Percentiles rank a stretch among this genome's conserved stretches.
Conservation (phyloP, 257 asterid species). For the Solanum ossicruentum region DNA sequence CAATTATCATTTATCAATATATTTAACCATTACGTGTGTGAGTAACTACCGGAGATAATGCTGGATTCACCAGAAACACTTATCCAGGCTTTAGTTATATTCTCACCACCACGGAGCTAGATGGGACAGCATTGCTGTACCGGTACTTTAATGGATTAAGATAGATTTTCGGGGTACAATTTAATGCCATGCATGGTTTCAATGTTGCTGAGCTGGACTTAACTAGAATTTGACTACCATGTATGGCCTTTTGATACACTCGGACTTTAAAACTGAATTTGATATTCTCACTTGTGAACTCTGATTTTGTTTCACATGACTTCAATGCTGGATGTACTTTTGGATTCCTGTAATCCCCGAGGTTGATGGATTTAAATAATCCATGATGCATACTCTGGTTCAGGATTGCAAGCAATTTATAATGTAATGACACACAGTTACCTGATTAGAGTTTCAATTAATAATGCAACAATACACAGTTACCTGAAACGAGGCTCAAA, state of each 20-base stretch:
- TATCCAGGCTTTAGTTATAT: not conserved
- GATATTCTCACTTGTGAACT: not conserved
- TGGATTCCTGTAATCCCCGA: not conserved
- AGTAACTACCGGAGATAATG: not conserved
- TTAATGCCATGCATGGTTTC: not conserved
- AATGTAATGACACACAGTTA: not conserved
- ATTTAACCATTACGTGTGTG: not conserved
- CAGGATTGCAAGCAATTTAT: not conserved
- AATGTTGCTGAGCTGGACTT: too few species aligned
- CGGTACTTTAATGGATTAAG: not conserved
- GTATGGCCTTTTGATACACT: too few species aligned
- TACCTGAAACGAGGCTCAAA: not conserved
- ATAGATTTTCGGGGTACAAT: not conserved
- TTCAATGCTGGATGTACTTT: not conserved
- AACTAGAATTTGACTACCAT: too few species aligned
- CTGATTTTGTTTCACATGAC: not conserved
- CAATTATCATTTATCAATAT: not conserved
- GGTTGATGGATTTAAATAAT: not conserved
- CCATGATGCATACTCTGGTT: not conserved
- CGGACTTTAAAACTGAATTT: too few species aligned
- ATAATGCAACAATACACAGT: not conserved
- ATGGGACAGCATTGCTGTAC: not conserved
- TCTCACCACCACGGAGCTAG: not conserved
- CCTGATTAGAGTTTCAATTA: not conserved
- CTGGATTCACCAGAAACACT: not conserved